Base-by-base conservation (phyloP, 2,329 filamentous ascomycete genomes). In the Chaetomiaceae sp. region DNA sequence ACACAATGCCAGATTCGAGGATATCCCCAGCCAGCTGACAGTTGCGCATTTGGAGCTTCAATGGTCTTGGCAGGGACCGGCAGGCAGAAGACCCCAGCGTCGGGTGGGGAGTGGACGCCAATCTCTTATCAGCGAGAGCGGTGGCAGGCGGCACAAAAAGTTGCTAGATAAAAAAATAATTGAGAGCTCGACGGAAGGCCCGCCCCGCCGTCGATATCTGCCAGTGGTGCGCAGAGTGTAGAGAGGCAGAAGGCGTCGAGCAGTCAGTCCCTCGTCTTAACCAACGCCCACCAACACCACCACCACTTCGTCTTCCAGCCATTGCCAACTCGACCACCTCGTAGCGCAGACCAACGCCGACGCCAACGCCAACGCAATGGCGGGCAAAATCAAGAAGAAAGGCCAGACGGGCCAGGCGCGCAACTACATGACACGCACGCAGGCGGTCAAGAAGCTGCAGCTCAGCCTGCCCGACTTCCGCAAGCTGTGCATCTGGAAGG, bases 401-500 rank as follows among this genome's bases (percentile, higher is more conserved):
- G 90, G 90, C 64, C 82, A 86, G 66, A 77, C 90, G 65, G 93
- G 93, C 67, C 85, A 88, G 68, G 89, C 90, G 72, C 95, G 93
- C 73, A 98, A 98, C 78, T 98, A 91, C 75, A 89, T 98, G 60
- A 98, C 93, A 48, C 81, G 93, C 67, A 96, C 91, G 34, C 89
- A 96, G 73, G 93, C 93, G 37, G 88, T 98, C 60, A 88, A 90
- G 68, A 98, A 97, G 74, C 83, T 98, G 53, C 93, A 98, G 71
- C 86, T 98, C 69, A 95, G 87, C 62, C 81, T 98, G 47, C 89
- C 90, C 57, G 93, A 98, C 71, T 98, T 98, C 72, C 84, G 93
- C 71, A 86, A 95, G 72, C 78, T 98, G 65, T 98, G 93, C 73
- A 98, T 98, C 68, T 98, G 95, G 84, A 97, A 97, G 75, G 93